Evolutionary conservation across 768 basidiomycete species (phyloP), one percentile per base, ranked within the genome.

Genomic region (Suillus sp.): DNA sequence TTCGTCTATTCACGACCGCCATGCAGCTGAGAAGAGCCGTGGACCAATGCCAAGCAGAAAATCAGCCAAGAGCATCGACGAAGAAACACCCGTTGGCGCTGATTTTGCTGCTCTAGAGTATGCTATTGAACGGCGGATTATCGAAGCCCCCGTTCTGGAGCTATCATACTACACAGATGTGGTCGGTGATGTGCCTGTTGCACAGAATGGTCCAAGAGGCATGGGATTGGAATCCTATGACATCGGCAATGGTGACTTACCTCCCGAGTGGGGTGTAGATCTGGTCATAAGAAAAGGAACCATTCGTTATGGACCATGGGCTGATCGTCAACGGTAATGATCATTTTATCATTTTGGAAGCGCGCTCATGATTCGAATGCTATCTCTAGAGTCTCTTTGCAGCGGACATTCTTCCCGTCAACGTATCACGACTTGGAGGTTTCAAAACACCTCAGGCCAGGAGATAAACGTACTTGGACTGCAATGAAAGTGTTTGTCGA

Each of bases 231-330:
- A 86, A 62, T 74, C 82, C 7, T 79, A 84, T 70, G 89, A 94
- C 66, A 81, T 95, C 57, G 95, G 93, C 2, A 97, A 97, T 70
- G 90, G 93, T 1, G 95, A 92, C 69, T 71, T 89, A 47, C 81
- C 91, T 25, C 96, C 96, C 7, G 93, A 99, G 71, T 99, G 95
- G 93, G 96, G 96, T 3, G 78, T 97, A 30, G 93, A 99, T 70
- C 68, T 99, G 20, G 83, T 89, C 20, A 79, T 98, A n/a, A 79
- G 86, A 63, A 87, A 88, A 20, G 96, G 93, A 0, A 74, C 82
- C 40, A 67, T 97, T 40, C 84, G 86, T 22, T 99, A 98, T 72
- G 96, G 96, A 5, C 96, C 96, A 4, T 99, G 96, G 96, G 91
- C 95, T 27, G 96, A 99, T 77, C 84, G 96, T 30, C 96, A 97